phyloP scores from a whole-genome alignment of 352 stramenopile species.

The Phytophthora macrochlamydospora region DNA sequence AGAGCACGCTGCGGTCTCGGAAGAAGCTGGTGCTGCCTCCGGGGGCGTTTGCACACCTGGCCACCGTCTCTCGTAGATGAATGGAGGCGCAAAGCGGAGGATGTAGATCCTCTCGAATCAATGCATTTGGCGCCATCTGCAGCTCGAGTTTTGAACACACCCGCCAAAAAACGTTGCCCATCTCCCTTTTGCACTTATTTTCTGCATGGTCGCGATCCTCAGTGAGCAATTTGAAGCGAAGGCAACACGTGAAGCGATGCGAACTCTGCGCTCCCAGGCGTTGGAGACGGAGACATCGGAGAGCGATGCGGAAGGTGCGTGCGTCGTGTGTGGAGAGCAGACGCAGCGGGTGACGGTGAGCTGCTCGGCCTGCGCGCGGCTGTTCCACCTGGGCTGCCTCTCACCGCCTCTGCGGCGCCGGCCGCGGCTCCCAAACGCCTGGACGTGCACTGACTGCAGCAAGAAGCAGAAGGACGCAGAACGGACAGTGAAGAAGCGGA shows the following conservation, averaged over 20 bases:
- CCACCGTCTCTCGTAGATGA: slow-evolving; percentile 29
- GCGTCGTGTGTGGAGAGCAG: slow-evolving; percentile 42
- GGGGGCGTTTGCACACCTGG: slow-evolving; percentile 52
- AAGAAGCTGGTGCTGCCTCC: slow-evolving; percentile 80
- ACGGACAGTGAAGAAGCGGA: slow-evolving; percentile 14
- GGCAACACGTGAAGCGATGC: slow-evolving; percentile 19
- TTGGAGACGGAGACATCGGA: slow-evolving; percentile 1
- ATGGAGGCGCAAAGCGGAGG: background rate
- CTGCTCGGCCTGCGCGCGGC: slow-evolving; percentile 43
- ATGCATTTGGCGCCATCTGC: background rate
- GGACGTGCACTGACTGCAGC: slow-evolving; percentile 49
- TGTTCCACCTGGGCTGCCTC: slow-evolving; percentile 68
- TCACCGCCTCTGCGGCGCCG: slow-evolving; percentile 53
- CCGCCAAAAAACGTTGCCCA: slow-evolving; percentile 3
- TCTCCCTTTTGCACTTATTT: background rate
- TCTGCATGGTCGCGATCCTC: background rate
- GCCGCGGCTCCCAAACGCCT: slow-evolving; percentile 38
- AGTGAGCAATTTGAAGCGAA: slow-evolving; percentile 35
- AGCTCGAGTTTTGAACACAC: slow-evolving; percentile 3
- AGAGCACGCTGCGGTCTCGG: slow-evolving; percentile 53
- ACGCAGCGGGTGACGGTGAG: slow-evolving; percentile 50
- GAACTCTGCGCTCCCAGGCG: slow-evolving; percentile 17
- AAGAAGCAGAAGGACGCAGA: background rate
- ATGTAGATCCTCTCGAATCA: background rate
- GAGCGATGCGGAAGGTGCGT: slow-evolving; percentile 22